Base-by-base conservation (phyloP, 2,329 filamentous ascomycete species). In the Fusarium ramigenum region DNA sequence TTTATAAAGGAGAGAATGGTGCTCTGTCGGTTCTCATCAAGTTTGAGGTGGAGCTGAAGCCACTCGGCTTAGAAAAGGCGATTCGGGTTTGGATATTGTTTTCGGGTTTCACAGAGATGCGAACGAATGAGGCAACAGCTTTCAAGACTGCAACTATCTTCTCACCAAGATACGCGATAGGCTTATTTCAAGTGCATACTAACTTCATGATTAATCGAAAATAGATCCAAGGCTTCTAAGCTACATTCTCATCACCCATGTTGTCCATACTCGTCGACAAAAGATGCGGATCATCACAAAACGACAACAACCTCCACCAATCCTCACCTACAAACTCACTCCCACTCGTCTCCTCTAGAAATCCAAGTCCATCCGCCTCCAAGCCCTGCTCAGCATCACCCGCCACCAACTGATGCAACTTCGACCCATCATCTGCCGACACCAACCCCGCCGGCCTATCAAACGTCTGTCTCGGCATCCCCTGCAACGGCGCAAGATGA, bases 241-340 rank as follows among this genome's bases (percentile, higher is more conserved):
- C 23, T 23, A 23, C 2, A 9, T 23, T 54, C 0, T 23, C 28
- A 14, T 57, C 52, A 0, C 49, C 70, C 7, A 19, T 32, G 0
- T 67, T 63, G 4, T 69, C 73, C 15, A 74, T 60, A 40, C 47
- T 73, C 4, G 74, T 78, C 11, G 76, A 76, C 5, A 78, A 53
- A 7, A 78, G 47, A 66, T 78, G 76, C 11, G 76, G 76, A 49
- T 78, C 76, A 46, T 78, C 76, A 40, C 75, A 77, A 40, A 78
- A 77, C 0, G 76, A 71, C 28, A 77, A 40, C 7, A 78, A 60
- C 30, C 73, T 65, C 76, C 76, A 78, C 63, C 74, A 75, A 14
- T 78, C 76, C 7, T 76, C 76, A 5, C 66, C 72, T 19, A 66
- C 68, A 25, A 72, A 64, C 40, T 72, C 73, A 25, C 47, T 64